A percentile compares a stretch with the other conserved stretches of the same genome.
These are phyloP conservation scores for Debaryomyces prosopidis DNA, from an alignment of 805 yeast species.

Conservation along the genomic window DNA sequence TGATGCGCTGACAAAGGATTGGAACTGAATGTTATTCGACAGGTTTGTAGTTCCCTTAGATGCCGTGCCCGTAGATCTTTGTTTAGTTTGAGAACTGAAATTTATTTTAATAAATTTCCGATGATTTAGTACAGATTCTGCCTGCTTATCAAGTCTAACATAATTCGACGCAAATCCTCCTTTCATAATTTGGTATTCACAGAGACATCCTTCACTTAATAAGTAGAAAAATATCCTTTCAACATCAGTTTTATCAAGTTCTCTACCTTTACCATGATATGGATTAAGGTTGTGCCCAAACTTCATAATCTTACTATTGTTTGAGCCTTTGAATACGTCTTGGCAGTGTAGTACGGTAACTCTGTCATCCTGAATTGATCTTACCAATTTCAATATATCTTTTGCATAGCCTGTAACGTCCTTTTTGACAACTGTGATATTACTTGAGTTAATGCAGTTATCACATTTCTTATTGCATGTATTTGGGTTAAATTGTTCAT, in stretches of 20 bases:
- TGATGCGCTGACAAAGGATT: conserved; percentile 17
- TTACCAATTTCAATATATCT: conserved; percentile 59
- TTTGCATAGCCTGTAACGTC: conserved; percentile 71
- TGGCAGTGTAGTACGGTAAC: conserved; percentile 82
- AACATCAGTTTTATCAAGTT: conserved; percentile 62
- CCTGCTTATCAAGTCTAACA: conserved; percentile 60
- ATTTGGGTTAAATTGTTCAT: conserved; percentile 70
- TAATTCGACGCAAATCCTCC: conserved; percentile 82
- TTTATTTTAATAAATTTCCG: conserved; percentile 49
- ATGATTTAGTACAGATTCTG: conserved; percentile 48
- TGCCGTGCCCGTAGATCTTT: not conserved
- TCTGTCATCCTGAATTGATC: conserved; percentile 51
- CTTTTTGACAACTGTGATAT: conserved; percentile 44
- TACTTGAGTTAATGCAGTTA: conserved; percentile 58
- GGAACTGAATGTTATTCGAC: conserved; percentile 14
- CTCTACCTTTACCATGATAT: conserved; percentile 73
- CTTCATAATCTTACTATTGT: conserved; percentile 56
- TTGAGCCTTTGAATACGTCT: conserved; percentile 78
- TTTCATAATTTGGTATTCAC: conserved; percentile 72
- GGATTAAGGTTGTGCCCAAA: conserved; percentile 61
- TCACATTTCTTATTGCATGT: conserved; percentile 79
- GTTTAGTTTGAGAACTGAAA: conserved; percentile 33
- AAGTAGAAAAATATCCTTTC: conserved; percentile 84
- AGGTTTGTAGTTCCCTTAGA: not conserved
- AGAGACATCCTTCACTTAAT: conserved; percentile 61